Percentiles rank a stretch among this genome's conserved stretches.
Conservation (phyloP, 163 green algal genomes). For the Prototheca cutis region DNA sequence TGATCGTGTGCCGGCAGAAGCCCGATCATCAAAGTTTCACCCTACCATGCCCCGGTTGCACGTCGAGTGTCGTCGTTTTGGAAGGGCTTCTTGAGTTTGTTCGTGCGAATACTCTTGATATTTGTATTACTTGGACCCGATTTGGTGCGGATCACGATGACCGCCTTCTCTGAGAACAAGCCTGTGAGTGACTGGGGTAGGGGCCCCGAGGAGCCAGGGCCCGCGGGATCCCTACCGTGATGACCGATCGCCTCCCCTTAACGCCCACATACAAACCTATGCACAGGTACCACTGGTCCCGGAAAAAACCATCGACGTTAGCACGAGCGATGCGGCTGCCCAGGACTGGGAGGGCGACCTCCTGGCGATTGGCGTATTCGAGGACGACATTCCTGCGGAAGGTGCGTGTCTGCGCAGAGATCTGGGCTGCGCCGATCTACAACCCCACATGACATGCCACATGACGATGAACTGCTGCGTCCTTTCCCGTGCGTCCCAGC, state of each 20-base stretch:
- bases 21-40: no score
- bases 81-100: no score
- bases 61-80: no score
- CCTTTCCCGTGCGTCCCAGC: no score
- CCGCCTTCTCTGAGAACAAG: neutral
- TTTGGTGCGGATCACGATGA: no score
- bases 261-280: no score
- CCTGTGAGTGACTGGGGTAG: neutral
- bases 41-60: no score
- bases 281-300: neutral
- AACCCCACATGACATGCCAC: neutral
- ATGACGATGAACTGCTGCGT: no score
- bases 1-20: no score
- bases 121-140: neutral
- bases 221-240: no score
- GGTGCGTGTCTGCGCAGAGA: conserved; percentile 1
- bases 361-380: conserved; percentile 36
- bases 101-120: neutral
- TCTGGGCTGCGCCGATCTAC: neutral
- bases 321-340: neutral
- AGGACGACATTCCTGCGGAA: conserved; percentile 25
- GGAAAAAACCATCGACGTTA: neutral
- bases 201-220: no score
- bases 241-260: no score
- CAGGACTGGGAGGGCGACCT: conserved; percentile 34